Evolutionary conservation across 202 grass and related monocot species (phyloP), one percentile per base, ranked within the genome.

Genomic region (Eragrostis tef): DNA sequence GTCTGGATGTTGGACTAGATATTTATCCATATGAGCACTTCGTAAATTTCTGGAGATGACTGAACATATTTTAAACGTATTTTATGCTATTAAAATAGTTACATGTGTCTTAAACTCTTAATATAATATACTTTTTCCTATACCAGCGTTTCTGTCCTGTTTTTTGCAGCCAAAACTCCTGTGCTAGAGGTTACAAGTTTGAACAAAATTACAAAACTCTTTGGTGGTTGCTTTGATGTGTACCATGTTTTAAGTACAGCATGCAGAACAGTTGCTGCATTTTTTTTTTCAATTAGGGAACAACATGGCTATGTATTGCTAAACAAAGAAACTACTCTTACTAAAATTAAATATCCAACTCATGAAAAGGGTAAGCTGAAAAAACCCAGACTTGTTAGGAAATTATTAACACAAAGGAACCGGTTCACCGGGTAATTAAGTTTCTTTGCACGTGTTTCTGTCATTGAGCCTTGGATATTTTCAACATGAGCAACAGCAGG

Each of bases 71-170:
- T 51, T 9, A 53, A 50, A 6, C 1, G 27, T 78, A 15, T 13
- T 9, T 11, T 67, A 7, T 47, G 22, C 43, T 39, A 39, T 39
- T 39, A 43, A 59, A 44, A 4, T 54, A 67, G 26, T 44, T 59
- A 36, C 17, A 7, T 3, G 14, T 63, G 14, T 46, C 42, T 62
- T 19, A 45, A 64, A n/a, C n/a, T 78, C 31, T 34, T 39, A 39
- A 5, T 39, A 64, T 14, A 26, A 78, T 78, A 62, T 70, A 9
- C 51, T 20, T 47, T 47, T 59, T 31, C 70, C 14, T 81, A 25
- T 49, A 71, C 21, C 31, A 47, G 13, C 78, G 21, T 59, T 69
- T 56, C 50, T 60, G 10, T 63, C 62, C 26, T 63, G 13, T 9
- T 10, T 58, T 25, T 67, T 74, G 11, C 14, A 26, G 54, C 43